These are phyloP conservation scores for Omphalotus olearius DNA, from an alignment of 1,284 basidiomycete species.

Conservation along the genomic window DNA sequence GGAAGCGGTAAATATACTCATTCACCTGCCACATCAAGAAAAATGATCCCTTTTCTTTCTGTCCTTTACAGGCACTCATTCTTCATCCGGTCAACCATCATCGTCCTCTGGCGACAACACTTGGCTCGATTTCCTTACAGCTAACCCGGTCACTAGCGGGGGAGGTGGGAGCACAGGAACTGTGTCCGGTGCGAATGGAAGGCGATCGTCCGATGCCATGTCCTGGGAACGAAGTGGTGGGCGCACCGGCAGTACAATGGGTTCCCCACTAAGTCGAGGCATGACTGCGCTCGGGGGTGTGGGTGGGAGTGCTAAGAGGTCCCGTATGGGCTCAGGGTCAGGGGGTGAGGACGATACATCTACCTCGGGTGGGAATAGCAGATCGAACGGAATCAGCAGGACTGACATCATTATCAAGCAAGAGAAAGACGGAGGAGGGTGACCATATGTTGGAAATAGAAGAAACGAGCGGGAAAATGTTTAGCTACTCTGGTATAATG, in stretches of 20 bases:
- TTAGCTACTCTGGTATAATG: too few relatives aligned
- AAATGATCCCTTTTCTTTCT: not conserved
- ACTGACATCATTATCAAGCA: slow-evolving; percentile 7
- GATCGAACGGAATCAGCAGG: not conserved
- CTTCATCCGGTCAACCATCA: not conserved
- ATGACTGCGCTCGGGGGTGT: not conserved
- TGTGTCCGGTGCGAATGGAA: slow-evolving; percentile 1
- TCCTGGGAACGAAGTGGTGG: slow-evolving; percentile 9
- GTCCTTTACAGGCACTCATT: not conserved
- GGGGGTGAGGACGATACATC: slow-evolving; percentile 6
- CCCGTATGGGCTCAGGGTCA: slow-evolving; percentile 6
- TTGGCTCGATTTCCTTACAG: slow-evolving; percentile 11
- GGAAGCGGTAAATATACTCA: not conserved
- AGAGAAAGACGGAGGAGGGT: slow-evolving; percentile 10
- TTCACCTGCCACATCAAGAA: not conserved
- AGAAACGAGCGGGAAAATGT: too few relatives aligned
- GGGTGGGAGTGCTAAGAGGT: slow-evolving; percentile 2
- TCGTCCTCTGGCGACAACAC: slow-evolving; percentile 6
- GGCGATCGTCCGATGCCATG: slow-evolving; percentile 5
- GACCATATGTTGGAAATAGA: not conserved
- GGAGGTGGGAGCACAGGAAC: not conserved
- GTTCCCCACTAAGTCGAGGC: slow-evolving; percentile 6
- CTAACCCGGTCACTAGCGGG: slow-evolving; percentile 1
- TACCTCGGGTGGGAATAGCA: slow-evolving; percentile 2
- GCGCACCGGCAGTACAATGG: not conserved